Percentiles rank a stretch among this genome's conserved stretches.
Conservation (phyloP, 2,329 filamentous ascomycete species). For the Camillea tinctor region DNA sequence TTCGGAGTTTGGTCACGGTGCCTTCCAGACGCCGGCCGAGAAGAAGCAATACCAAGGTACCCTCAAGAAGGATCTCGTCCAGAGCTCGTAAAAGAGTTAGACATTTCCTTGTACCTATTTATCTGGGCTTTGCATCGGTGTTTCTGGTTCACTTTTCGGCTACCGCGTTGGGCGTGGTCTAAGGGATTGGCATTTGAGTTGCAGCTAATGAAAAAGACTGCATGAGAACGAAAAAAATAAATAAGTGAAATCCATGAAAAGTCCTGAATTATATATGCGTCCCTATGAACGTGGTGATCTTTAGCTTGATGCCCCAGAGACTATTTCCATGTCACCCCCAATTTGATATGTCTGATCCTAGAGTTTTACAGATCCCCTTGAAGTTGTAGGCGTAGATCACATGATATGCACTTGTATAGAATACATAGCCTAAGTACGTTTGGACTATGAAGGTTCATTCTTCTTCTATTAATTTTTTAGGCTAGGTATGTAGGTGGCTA, state of each 20-base stretch:
- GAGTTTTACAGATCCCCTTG: no score
- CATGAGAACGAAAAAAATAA: constrained; percentile 31
- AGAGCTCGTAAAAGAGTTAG: constrained; percentile 41
- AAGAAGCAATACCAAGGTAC: constrained; percentile 97
- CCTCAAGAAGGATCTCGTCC: constrained; percentile 92
- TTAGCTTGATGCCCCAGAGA: no score
- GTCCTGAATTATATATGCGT: neutral
- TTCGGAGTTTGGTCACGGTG: constrained; percentile 99
- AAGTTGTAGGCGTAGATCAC: no score
- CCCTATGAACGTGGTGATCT: no score
- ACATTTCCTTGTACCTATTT: constrained; percentile 39
- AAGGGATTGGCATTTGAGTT: constrained; percentile 33
- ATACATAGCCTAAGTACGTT: no score
- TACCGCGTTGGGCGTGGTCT: constrained; percentile 33
- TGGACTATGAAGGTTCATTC: no score
- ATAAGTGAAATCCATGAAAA: constrained; percentile 19
- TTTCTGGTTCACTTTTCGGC: constrained; percentile 47
- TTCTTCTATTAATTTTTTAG: no score
- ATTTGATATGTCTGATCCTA: no score
- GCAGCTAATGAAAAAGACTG: constrained; percentile 36
- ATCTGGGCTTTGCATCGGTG: constrained; percentile 54
- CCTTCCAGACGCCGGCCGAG: constrained; percentile 97
- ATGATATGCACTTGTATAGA: no score
- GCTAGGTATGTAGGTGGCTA: no score
- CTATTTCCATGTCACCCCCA: no score